phyloP scores from a whole-genome alignment of 2,329 filamentous ascomycete species.

The Aureobasidium pullulans region DNA sequence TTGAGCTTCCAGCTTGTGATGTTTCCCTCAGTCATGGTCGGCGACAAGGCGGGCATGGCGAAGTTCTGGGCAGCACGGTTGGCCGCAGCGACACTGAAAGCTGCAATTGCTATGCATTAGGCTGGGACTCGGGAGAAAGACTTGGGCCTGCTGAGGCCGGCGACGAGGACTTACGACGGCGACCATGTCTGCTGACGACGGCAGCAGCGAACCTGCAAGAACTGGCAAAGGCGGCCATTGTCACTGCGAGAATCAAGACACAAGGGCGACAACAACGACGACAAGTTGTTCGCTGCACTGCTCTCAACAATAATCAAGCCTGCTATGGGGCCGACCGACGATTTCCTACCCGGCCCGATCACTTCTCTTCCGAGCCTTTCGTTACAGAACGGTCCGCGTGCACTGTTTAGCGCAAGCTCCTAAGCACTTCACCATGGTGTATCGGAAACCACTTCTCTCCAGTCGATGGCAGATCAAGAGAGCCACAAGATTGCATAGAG shows the following conservation, averaged over 20 bases:
- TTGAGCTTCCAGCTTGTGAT: constrained; percentile 80
- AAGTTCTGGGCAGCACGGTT: constrained; percentile 68
- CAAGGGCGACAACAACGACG: neutral
- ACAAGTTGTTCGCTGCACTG: neutral
- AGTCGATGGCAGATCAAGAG: too few species aligned
- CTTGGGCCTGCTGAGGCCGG: neutral
- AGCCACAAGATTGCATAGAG: too few species aligned
- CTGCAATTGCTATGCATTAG: constrained; percentile 2
- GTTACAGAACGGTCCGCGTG: too few species aligned
- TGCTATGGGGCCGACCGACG: neutral
- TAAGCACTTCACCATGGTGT: too few species aligned
- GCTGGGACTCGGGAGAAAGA: neutral
- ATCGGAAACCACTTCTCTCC: too few species aligned
- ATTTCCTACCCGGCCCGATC: neutral
- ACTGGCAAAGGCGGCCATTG: constrained; percentile 6
- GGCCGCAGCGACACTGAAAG: constrained; percentile 15
- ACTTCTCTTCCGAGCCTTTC: neutral
- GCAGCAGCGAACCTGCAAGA: constrained; percentile 12
- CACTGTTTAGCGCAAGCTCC: too few species aligned
- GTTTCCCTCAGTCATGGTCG: constrained; percentile 90
- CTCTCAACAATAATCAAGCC: constrained; percentile 11
- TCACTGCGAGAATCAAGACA: neutral
- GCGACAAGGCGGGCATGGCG: constrained; percentile 83
- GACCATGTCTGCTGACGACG: constrained; percentile 7
- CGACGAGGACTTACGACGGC: neutral